These are phyloP conservation scores for Trichoderma arundinaceum DNA, from an alignment of 2,329 filamentous ascomycete genomes.

Conservation along the genomic window DNA sequence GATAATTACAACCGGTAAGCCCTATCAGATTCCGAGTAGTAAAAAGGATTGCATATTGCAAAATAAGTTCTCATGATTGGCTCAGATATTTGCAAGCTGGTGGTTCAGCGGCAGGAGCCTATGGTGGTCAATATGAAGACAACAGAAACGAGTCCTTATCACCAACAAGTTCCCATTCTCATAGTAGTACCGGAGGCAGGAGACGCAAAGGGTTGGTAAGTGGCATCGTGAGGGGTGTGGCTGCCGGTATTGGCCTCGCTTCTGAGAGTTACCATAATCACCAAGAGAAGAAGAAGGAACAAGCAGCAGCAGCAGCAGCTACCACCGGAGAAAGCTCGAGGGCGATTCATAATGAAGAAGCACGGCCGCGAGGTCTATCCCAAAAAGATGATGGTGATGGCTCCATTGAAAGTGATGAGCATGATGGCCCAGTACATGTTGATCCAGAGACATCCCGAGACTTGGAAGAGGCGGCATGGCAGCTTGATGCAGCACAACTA, in stretches of 20 bases:
- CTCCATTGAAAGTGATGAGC: conserved; percentile 4
- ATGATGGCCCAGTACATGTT: neutral
- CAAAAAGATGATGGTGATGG: neutral
- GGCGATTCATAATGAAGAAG: neutral
- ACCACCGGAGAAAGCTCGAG: conserved; percentile 15
- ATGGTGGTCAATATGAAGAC: conserved; percentile 1
- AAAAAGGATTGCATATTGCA: neutral
- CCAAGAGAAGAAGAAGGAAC: conserved; percentile 25
- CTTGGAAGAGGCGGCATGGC: conserved; percentile 31
- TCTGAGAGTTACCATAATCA: conserved; percentile 30
- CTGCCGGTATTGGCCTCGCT: conserved; percentile 27
- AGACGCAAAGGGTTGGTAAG: conserved; percentile 19
- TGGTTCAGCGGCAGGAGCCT: neutral
- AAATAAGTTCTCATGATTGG: neutral
- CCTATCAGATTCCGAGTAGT: neutral
- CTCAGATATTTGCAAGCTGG: neutral
- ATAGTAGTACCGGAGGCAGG: conserved; percentile 4
- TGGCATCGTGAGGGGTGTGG: conserved; percentile 20
- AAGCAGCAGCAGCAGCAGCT: neutral
- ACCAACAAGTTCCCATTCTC: conserved; percentile 11
- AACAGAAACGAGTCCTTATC: neutral
- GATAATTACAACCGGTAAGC: conserved; percentile 9
- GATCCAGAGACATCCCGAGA: conserved; percentile 22
- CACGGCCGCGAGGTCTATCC: neutral
- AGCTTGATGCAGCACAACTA: conserved; percentile 32